Conservation (phyloP, 805 yeast species). For the Myxozyma geophila region DNA sequence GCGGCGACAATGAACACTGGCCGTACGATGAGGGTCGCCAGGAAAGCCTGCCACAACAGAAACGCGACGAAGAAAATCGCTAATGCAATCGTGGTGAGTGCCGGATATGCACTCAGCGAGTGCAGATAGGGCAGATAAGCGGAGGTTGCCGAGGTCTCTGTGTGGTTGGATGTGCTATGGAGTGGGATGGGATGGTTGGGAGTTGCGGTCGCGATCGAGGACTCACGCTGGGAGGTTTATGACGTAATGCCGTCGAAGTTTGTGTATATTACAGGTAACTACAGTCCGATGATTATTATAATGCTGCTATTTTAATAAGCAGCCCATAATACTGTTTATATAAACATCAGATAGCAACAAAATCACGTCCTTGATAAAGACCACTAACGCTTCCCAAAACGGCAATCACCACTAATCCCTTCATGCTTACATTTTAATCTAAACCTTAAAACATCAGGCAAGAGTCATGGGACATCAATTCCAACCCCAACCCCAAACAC, state of each 20-base stretch:
- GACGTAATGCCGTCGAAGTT: no score
- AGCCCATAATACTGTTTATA: no score
- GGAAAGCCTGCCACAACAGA: constrained; percentile 36
- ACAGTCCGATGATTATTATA: no score
- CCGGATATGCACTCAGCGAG: constrained; percentile 2
- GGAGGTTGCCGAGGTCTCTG: neutral
- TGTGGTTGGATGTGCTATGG: neutral
- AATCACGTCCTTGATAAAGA: neutral
- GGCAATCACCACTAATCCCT: neutral
- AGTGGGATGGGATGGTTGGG: constrained; percentile 2
- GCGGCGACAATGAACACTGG: constrained; percentile 25
- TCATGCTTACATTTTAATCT: neutral
- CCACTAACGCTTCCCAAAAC: neutral
- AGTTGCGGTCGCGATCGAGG: neutral
- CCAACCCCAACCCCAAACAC: neutral
- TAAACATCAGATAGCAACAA: no score
- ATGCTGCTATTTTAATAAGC: no score
- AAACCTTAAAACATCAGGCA: no score
- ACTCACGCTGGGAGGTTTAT: neutral
- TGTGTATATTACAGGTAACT: no score
- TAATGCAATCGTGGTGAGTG: constrained; percentile 19
- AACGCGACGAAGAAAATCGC: constrained; percentile 27
- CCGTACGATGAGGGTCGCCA: constrained; percentile 30
- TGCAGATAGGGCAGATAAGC: neutral
- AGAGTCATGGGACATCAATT: neutral